Base-by-base conservation (phyloP, 2,329 filamentous ascomycete genomes). In the Aureobasidium subglaciale region DNA sequence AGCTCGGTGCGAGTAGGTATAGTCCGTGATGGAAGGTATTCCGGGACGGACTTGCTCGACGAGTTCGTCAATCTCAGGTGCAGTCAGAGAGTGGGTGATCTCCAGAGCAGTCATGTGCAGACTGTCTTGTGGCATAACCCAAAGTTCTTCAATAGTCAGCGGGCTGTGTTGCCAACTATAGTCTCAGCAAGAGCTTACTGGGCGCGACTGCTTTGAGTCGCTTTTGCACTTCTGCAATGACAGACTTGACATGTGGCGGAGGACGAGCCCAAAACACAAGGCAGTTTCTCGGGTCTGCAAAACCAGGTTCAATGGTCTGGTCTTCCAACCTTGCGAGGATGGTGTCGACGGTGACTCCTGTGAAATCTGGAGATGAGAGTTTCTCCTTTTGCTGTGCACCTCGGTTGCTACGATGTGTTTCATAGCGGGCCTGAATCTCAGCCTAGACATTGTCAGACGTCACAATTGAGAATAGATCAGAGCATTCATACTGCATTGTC, bases 31-130 rank as follows among this genome's bases (percentile, higher is more conserved):
- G 9, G 73, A 65, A 7, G 79, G 73, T 32, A 88, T 75, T 27
- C 74, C 72, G 2, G 80, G 73, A 9, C 78, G 59, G 55, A 95
- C 74, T 8, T 71, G 68, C 1, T 78, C 65, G 37, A 88, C 78
- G 10, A 95, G 74, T 1, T 71, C 67, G 10, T 78, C 76, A 43
- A 95, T 88, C 65, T 92, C 85, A 0, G 77, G 72, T 1, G 81
- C 73, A 0, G 87, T 89, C 49, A 83, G 83, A 22, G 86, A 90
- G 68, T 93, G 90, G n/a, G 86, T 83, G 25, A 96, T 75, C 69
- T 97, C 92, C 2, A 96, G 77, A 0, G 84, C 81, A 0, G 92
- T 97, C 72, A 95, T 82, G 71, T 97, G 92, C 66, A 96, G 84
- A 58, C 81, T 80, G 54, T 86, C 76, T 9, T 78, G 71, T 0